Evolutionary conservation across 768 basidiomycete genomes (phyloP).

Genomic region (Trametes cinnabarina): DNA sequence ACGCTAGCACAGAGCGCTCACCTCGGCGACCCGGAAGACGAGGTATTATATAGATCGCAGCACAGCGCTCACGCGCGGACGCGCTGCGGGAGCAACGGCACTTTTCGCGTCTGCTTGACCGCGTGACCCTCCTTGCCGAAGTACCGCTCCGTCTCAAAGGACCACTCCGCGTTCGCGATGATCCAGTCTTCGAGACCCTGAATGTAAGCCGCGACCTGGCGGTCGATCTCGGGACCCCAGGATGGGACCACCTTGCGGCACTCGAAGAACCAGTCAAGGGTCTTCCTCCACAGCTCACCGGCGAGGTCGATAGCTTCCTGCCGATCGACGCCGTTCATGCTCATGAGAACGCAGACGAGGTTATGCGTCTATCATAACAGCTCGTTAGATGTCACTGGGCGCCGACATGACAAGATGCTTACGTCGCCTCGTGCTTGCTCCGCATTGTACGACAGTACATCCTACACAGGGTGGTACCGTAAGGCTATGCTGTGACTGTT

Average conservation of each 20-base stretch:
- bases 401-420: neutral
- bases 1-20: neutral
- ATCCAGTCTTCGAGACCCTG: slow-evolving; percentile 73
- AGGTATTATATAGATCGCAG: neutral
- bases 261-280: slow-evolving; percentile 63
- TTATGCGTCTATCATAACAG: slow-evolving; percentile 47
- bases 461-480: slow-evolving; percentile 37
- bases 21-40: neutral
- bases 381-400: neutral
- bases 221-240: slow-evolving; percentile 64
- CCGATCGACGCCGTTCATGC: slow-evolving; percentile 51
- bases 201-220: slow-evolving; percentile 58
- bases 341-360: slow-evolving; percentile 70
- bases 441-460: slow-evolving; percentile 74
- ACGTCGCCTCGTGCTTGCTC: slow-evolving; percentile 62
- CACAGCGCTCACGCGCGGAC: neutral
- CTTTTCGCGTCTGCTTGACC: slow-evolving; percentile 51
- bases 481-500: neutral
- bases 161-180: slow-evolving; percentile 71
- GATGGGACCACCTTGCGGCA: slow-evolving; percentile 53
- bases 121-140: slow-evolving; percentile 57
- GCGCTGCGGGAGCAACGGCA: slow-evolving; percentile 47
- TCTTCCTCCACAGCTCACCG: slow-evolving; percentile 62
- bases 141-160: slow-evolving; percentile 69
- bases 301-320: slow-evolving; percentile 65